Conservation (phyloP, 306 rosid species). For the Arachis hypogaea region DNA sequence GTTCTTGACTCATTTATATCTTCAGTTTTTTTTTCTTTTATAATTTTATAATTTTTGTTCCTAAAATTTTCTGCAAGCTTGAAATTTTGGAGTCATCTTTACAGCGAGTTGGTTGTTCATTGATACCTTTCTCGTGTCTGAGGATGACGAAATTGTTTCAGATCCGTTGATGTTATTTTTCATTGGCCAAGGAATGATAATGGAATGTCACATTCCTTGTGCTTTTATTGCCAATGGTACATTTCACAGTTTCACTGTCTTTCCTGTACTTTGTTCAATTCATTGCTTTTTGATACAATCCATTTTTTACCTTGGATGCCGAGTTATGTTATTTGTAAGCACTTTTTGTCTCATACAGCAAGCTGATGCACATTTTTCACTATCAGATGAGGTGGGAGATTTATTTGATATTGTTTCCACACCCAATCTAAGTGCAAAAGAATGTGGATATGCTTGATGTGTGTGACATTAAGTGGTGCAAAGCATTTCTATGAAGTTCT, state of each 20-base stretch:
- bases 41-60: not conserved
- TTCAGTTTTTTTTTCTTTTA: not conserved
- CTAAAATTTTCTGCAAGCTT: not conserved
- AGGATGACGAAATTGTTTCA: constrained; percentile 44
- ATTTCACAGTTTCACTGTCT: constrained; percentile 16
- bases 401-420: no score
- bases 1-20: not conserved
- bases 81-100: constrained; percentile 38
- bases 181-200: constrained; percentile 22
- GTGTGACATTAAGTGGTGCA: no score
- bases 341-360: no score
- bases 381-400: no score
- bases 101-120: constrained; percentile 48
- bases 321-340: no score
- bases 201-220: not conserved
- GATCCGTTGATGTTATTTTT: constrained; percentile 26
- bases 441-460: no score
- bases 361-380: no score
- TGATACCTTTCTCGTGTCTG: constrained; percentile 50
- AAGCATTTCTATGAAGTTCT: no score
- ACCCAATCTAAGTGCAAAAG: no score
- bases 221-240: constrained; percentile 28
- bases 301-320: not conserved
- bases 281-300: not conserved
- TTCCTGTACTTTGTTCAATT: not conserved